phyloP scores from a whole-genome alignment of 371 early-diverging fungal genomes.

The Rhizopus sp. region DNA sequence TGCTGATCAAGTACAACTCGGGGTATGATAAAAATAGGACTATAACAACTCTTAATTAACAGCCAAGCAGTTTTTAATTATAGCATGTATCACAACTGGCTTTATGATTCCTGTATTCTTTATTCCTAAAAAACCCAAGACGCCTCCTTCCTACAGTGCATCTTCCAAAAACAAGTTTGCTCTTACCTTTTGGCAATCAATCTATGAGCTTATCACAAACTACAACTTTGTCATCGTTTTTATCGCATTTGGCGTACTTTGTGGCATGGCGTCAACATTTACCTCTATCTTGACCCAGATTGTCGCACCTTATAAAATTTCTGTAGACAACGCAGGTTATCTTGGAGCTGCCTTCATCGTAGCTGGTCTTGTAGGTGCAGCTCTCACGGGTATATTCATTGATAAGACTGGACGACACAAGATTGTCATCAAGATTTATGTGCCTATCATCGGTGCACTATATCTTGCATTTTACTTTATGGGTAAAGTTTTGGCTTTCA shows the following conservation, averaged over 20 bases:
- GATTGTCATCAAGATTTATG: constrained; percentile 39
- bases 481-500: constrained; percentile 22
- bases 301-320: constrained; percentile 61
- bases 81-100: constrained; percentile 46
- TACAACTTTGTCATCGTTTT: constrained; percentile 58
- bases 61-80: constrained; percentile 33
- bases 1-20: constrained; percentile 18
- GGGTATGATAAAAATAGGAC: constrained; percentile 23
- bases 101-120: constrained; percentile 50
- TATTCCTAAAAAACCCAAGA: constrained; percentile 55
- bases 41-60: neutral
- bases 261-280: constrained; percentile 66
- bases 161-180: constrained; percentile 29
- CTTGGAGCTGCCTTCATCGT: constrained; percentile 58
- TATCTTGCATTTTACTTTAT: constrained; percentile 56
- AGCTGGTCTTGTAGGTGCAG: constrained; percentile 58
- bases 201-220: constrained; percentile 53
- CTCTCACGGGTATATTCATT: constrained; percentile 36
- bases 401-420: constrained; percentile 56
- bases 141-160: constrained; percentile 56
- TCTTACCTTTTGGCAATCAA: constrained; percentile 42
- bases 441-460: constrained; percentile 51
- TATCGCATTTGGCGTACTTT: constrained; percentile 55
- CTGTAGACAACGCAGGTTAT: constrained; percentile 59
- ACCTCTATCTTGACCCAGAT: constrained; percentile 64